phyloP scores from a whole-genome alignment of 345 rosid species.

The Arabidopsis suecica region DNA sequence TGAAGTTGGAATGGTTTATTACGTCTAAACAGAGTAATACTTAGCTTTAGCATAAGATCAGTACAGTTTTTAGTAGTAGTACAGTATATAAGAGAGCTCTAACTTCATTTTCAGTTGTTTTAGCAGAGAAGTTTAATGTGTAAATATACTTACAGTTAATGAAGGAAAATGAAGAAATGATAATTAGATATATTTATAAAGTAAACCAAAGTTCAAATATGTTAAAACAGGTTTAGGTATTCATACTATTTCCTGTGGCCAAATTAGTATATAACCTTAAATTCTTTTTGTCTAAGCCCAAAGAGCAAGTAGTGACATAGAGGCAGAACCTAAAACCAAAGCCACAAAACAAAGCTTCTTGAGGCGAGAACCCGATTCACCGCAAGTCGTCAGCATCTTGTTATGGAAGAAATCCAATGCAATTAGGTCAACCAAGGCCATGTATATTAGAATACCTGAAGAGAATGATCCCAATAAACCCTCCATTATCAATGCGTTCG shows the following conservation, averaged over 20 bases:
- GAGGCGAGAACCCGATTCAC: constrained; percentile 55
- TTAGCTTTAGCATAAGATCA: constrained; percentile 22
- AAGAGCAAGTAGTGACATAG: constrained; percentile 92
- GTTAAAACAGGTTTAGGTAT: constrained; percentile 17
- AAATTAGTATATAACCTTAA: background rate
- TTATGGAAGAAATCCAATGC: constrained; percentile 90
- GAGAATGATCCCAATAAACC: constrained; percentile 86
- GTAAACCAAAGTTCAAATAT: background rate
- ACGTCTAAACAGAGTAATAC: constrained; percentile 45
- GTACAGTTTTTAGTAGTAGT: constrained; percentile 16
- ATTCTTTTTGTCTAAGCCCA: constrained; percentile 64
- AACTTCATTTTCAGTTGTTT: constrained; percentile 19
- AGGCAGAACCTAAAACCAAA: constrained; percentile 68
- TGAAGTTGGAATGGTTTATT: constrained; percentile 81
- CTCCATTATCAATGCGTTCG: constrained; percentile 83
- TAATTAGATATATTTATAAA: constrained; percentile 7
- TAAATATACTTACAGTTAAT: constrained; percentile 31
- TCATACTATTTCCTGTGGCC: background rate
- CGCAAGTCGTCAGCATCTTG: constrained; percentile 59
- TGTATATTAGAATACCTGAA: constrained; percentile 86
- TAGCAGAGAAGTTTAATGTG: constrained; percentile 28
- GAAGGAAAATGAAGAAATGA: constrained; percentile 24
- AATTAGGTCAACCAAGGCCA: constrained; percentile 93
- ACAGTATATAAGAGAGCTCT: constrained; percentile 16
- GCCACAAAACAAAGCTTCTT: constrained; percentile 81